phyloP scores from a whole-genome alignment of 306 rosid species.

The Cucumis cinereus region DNA sequence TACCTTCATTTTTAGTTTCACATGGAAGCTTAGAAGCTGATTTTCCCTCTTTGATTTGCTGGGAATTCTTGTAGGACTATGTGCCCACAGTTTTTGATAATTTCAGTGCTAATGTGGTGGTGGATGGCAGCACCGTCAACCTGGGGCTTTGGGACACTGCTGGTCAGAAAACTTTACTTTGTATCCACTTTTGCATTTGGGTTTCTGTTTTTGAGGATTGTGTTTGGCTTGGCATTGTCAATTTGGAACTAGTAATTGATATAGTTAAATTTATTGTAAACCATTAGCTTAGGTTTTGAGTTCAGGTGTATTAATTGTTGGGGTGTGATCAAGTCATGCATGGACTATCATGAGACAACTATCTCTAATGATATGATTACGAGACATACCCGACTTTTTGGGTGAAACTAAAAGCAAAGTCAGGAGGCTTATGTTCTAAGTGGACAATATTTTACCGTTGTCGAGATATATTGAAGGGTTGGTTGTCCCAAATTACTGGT shows the following conservation, averaged over 20 bases:
- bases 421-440: too few species aligned
- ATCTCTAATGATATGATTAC: too few species aligned
- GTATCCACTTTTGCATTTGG: neutral
- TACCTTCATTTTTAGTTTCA: neutral
- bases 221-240: neutral
- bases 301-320: too few species aligned
- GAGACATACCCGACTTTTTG: too few species aligned
- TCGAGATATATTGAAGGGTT: too few species aligned
- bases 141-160: slow-evolving; percentile 96
- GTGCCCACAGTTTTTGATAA: slow-evolving; percentile 92
- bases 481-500: too few species aligned
- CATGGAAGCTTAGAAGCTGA: neutral
- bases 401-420: too few species aligned
- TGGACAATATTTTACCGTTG: too few species aligned
- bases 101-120: slow-evolving; percentile 96
- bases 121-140: slow-evolving; percentile 84
- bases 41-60: neutral
- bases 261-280: too few species aligned
- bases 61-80: slow-evolving; percentile 47
- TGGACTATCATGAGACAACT: too few species aligned
- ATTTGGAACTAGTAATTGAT: neutral
- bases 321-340: too few species aligned
- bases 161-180: slow-evolving; percentile 29
- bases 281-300: neutral
- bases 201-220: neutral